Conservation (phyloP, 148 eudicot species). For the Arctostaphylos glauca region DNA sequence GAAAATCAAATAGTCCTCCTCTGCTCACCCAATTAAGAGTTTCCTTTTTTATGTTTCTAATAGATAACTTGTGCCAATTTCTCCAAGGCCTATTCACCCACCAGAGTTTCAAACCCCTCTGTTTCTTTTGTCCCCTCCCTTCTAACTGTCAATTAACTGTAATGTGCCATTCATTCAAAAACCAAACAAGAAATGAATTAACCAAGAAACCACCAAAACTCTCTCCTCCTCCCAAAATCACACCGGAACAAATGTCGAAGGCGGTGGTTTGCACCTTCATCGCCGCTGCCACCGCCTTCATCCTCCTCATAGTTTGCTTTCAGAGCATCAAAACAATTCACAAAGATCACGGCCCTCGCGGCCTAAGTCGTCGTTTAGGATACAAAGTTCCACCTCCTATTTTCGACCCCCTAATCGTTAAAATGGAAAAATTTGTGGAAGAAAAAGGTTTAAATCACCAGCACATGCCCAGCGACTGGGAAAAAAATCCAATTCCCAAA, state of each 20-base stretch:
- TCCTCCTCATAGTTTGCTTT: conserved; percentile 22
- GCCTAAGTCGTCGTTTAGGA: conserved; percentile 25
- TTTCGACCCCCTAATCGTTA: conserved; percentile 36
- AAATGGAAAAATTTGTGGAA: conserved; percentile 24
- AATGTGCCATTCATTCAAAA: not conserved
- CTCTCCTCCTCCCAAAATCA: not conserved
- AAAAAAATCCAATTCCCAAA: not conserved
- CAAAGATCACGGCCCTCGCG: not conserved
- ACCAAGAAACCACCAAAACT: not conserved
- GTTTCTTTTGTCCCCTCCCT: not conserved
- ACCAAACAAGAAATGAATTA: not conserved
- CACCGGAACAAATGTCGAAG: conserved; percentile 33
- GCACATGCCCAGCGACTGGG: not conserved
- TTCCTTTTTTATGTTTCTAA: not conserved
- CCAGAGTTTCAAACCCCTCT: not conserved
- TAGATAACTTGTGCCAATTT: not conserved
- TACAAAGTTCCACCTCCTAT: conserved; percentile 12
- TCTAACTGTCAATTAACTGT: not conserved
- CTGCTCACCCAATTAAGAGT: not conserved
- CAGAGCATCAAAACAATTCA: not conserved
- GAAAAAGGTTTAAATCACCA: conserved; percentile 11
- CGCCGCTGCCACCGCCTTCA: conserved; percentile 40
- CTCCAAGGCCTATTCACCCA: not conserved
- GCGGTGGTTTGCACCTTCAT: conserved; percentile 32
- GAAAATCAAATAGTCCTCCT: not conserved